Base-by-base conservation (phyloP, 495 filamentous ascomycete species). In the Penicillium alfredii region DNA sequence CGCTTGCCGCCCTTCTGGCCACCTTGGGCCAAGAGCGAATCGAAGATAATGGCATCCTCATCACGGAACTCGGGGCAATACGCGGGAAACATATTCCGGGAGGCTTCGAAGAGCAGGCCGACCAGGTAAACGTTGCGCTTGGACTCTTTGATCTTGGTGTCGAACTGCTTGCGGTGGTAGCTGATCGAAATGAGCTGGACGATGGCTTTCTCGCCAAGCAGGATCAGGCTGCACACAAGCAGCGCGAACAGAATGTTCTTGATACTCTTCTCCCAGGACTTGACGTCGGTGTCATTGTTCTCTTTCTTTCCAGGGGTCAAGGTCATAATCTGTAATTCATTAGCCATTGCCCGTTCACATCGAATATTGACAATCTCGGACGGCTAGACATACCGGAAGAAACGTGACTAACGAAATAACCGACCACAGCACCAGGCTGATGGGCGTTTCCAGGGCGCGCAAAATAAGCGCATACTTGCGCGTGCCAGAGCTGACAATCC, bases 121-220 rank as follows among this genome's bases (percentile, higher is more conserved):
- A 98, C 66, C 12, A 96, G 75, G 44, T 74, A 70, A 28, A 96
- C 71, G 38, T 88, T 82, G 40, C 74, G 82, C 63, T 98, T 97
- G 21, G 86, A 92, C 27, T 84, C 77, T 45, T 86, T 82, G 68
- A 98, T 95, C 42, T 84, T 80, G 18, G 73, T 66, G 42, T 87
- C 80, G 60, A 97, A 97, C 42, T 94, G 92, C 48, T 89, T 84
- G 41, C 88, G 84, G 60, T 98, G 90, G 58, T 98, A 98, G 40
- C 81, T 82, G 54, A 98, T 86, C 29, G 84, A 90, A 56, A 97
- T 94, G 22, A 96, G 70, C 64, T 94, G 92, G 21, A 97, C 81
- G 15, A 94, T 61, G 21, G 84, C 57, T 55, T 93, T 93, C 58
- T 96, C 87, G 4, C 58, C 78, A 13, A 96, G 69, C 34, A 81